A percentile compares a stretch with the other conserved stretches of the same genome.
phyloP scores from a whole-genome alignment of 2,329 filamentous ascomycete genomes.

The Fusarium miscanthi region DNA sequence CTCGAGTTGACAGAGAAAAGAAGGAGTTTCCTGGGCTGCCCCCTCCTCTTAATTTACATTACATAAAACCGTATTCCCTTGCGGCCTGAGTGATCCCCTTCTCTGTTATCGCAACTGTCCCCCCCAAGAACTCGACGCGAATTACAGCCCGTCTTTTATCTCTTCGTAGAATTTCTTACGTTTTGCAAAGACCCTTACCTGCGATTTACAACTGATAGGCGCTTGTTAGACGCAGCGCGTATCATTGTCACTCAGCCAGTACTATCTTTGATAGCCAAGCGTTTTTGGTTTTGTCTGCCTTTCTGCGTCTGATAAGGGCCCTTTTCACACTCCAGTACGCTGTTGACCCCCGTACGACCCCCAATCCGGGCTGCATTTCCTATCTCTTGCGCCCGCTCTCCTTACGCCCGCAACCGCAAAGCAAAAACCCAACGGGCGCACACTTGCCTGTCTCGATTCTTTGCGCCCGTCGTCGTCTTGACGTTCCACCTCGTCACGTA shows the following conservation, averaged over 20 bases:
- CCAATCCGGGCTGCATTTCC: conserved; percentile 44
- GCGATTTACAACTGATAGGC: conserved; percentile 45
- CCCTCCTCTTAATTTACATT: conserved; percentile 52
- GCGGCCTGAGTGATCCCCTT: conserved; percentile 47
- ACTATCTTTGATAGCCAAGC: conserved; percentile 34
- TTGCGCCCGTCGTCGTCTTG: conserved; percentile 47
- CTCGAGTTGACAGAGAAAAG: conserved; percentile 36
- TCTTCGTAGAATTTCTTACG: conserved; percentile 48
- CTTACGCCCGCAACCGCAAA: conserved; percentile 53
- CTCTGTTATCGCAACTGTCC: conserved; percentile 47
- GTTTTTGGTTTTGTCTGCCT: conserved; percentile 17
- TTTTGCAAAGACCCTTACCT: conserved; percentile 40
- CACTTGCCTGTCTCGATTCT: conserved; percentile 43
- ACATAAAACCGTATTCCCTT: conserved; percentile 51
- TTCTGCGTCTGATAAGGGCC: conserved; percentile 26
- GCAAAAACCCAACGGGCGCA: conserved; percentile 52
- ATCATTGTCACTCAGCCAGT: conserved; percentile 27
- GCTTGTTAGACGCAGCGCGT: conserved; percentile 43
- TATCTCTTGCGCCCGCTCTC: conserved; percentile 50
- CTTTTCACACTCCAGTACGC: conserved; percentile 24
- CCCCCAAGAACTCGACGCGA: conserved; percentile 45
- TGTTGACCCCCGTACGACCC: conserved; percentile 45
- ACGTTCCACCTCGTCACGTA: conserved; percentile 50
- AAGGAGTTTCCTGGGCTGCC: conserved; percentile 41
- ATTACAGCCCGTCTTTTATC: conserved; percentile 49